Evolutionary conservation across 2,329 filamentous ascomycete genomes (phyloP).

Genomic region (Botrytis elliptica): DNA sequence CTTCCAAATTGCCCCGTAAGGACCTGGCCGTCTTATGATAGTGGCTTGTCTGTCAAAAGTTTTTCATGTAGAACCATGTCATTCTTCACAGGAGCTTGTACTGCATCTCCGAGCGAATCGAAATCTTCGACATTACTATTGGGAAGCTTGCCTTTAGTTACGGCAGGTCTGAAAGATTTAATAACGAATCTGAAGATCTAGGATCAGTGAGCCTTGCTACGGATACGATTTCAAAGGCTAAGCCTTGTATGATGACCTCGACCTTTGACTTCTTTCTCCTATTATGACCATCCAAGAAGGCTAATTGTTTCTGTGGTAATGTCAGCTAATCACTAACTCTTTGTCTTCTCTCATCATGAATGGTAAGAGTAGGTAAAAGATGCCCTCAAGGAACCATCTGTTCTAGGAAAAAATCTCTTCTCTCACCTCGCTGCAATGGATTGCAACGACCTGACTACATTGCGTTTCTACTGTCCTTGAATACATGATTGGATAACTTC

Average conservation of each 20-base stretch:
- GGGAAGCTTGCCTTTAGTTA: neutral
- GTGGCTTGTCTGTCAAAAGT: too few relatives aligned
- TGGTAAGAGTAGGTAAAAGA: neutral
- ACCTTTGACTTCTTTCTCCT: neutral
- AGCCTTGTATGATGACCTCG: neutral
- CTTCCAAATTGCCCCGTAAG: neutral
- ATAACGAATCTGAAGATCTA: neutral
- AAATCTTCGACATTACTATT: neutral
- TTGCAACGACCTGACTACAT: too few relatives aligned
- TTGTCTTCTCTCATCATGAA: neutral
- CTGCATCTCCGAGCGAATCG: neutral
- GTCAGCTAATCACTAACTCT: neutral
- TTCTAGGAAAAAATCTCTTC: neutral
- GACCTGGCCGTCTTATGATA: neutral
- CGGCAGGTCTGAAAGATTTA: neutral
- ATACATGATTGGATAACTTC: neutral
- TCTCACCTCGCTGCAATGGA: neutral
- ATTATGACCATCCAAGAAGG: neutral
- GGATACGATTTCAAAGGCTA: neutral
- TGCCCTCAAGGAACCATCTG: neutral
- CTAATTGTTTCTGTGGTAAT: neutral
- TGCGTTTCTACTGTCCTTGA: rapidly evolving
- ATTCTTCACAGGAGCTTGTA: neutral
- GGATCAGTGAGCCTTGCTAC: neutral
- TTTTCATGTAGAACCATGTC: neutral